phyloP scores from a whole-genome alignment of 306 rosid species.

The Hippophae gyantsensis region DNA sequence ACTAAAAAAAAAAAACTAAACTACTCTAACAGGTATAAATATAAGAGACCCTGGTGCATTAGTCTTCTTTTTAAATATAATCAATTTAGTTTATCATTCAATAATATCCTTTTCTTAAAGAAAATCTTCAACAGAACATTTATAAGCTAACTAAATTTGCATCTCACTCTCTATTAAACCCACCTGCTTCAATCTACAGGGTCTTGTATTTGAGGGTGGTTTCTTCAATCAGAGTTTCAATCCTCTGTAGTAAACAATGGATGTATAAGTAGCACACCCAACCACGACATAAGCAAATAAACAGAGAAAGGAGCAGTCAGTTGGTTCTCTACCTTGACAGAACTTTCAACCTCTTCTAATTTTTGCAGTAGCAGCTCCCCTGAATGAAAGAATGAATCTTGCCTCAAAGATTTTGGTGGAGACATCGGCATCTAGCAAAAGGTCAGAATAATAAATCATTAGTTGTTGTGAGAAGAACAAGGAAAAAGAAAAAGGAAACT shows the following conservation, averaged over 20 bases:
- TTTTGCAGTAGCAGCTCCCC: constrained; percentile 69
- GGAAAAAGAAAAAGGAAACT: constrained; percentile 2
- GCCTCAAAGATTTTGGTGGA: constrained; percentile 51
- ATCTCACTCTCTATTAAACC: constrained; percentile 4
- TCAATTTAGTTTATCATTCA: background rate
- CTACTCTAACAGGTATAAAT: no score
- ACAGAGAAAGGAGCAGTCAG: background rate
- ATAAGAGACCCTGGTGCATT: no score
- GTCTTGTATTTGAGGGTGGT: constrained; percentile 43
- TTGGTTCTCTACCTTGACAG: constrained; percentile 51
- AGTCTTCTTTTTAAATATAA: background rate
- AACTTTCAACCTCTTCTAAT: constrained; percentile 86
- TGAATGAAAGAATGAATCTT: constrained; percentile 35
- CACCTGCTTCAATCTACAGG: constrained; percentile 38
- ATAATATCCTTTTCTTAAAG: background rate
- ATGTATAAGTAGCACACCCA: constrained; percentile 4
- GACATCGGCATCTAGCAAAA: constrained; percentile 36
- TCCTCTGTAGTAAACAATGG: constrained; percentile 48
- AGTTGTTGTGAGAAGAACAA: background rate
- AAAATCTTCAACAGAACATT: background rate
- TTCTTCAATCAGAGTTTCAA: constrained; percentile 58
- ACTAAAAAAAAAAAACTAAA: no score
- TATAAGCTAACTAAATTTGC: constrained; percentile 4
- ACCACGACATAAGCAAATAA: background rate
- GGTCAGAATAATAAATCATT: background rate